phyloP scores from a whole-genome alignment of 371 early-diverging fungal species.

The Choanephora cucurbitarum region DNA sequence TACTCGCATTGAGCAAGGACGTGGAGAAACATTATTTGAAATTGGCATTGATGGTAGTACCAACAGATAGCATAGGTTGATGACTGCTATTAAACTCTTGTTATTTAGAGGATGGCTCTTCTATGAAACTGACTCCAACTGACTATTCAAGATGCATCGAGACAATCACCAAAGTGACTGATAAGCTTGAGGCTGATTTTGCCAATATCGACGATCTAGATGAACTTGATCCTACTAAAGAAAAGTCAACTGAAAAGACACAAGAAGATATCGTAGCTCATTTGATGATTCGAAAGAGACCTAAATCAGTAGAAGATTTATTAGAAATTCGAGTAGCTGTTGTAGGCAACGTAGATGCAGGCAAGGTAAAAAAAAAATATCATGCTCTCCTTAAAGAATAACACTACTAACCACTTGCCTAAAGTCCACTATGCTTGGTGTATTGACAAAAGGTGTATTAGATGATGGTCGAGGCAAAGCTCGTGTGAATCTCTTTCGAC shows the following conservation, averaged over 20 bases:
- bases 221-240: constrained; percentile 17
- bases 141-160: constrained; percentile 57
- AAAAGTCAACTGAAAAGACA: not conserved
- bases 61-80: not conserved
- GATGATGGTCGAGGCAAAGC: constrained; percentile 95
- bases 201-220: constrained; percentile 61
- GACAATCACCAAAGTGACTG: constrained; percentile 48
- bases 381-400: not conserved
- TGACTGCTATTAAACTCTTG: not conserved
- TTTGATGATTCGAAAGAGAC: constrained; percentile 71
- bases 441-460: constrained; percentile 83
- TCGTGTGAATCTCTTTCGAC: constrained; percentile 85
- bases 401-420: too few relatives aligned
- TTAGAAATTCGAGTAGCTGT: constrained; percentile 89
- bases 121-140: constrained; percentile 64
- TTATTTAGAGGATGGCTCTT: constrained; percentile 64
- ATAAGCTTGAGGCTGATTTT: constrained; percentile 62
- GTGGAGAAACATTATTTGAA: constrained; percentile 79
- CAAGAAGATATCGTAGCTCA: constrained; percentile 40
- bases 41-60: constrained; percentile 74
- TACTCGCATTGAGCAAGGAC: constrained; percentile 60
- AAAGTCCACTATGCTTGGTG: constrained; percentile 88
- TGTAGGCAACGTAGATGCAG: constrained; percentile 86
- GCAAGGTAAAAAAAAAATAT: constrained; percentile 44
- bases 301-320: constrained; percentile 72